Evolutionary conservation across 129 eudicot species (phyloP).

Genomic region (Tanacetum coccineum): DNA sequence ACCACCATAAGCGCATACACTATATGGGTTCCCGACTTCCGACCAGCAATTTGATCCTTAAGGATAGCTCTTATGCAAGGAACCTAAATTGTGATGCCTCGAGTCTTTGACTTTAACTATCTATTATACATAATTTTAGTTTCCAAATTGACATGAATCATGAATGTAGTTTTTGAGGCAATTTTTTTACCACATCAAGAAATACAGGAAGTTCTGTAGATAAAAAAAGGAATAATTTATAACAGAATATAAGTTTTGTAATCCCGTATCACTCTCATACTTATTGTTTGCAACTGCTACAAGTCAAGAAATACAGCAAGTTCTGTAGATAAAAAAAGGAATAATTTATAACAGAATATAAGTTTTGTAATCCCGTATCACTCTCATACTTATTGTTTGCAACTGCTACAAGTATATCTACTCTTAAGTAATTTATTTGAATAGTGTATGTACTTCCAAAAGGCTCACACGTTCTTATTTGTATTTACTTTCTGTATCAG

Average conservation of each 20-base stretch:
- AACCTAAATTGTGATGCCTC: background rate
- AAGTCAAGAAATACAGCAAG: no score
- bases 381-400: background rate
- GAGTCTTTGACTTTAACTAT: no score
- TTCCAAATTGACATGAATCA: background rate
- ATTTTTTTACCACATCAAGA: background rate
- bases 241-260: no score
- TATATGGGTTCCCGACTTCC: background rate
- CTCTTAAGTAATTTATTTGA: background rate
- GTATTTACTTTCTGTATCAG: slow-evolving; percentile 30
- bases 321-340: background rate
- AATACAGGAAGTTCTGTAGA: background rate
- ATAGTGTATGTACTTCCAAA: background rate
- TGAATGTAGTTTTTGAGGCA: background rate
- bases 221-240: background rate
- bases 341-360: background rate
- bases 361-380: background rate
- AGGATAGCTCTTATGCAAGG: background rate
- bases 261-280: background rate
- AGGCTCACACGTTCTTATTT: background rate
- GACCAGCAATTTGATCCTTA: slow-evolving; percentile 4
- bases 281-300: no score
- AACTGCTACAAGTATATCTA: background rate
- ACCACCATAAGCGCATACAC: no score
- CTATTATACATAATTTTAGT: background rate